phyloP scores from a whole-genome alignment of 2,329 filamentous ascomycete species.

The Cercospora beticola region DNA sequence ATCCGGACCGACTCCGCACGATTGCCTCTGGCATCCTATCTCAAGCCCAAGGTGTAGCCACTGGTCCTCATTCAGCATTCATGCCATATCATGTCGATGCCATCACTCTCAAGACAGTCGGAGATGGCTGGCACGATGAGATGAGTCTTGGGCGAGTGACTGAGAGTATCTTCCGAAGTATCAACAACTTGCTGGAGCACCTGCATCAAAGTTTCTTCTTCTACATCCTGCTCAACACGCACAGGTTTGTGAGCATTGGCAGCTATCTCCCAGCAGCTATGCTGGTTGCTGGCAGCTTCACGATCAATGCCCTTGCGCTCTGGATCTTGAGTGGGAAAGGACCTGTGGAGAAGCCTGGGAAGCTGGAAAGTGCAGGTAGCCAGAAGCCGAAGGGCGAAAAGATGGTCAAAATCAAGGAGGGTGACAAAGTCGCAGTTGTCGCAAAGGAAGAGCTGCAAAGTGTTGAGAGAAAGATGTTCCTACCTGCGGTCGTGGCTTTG shows the following conservation, averaged over 20 bases:
- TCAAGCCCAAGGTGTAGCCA: slow-evolving; percentile 84
- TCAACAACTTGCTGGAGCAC: slow-evolving; percentile 96
- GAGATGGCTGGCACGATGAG: slow-evolving; percentile 93
- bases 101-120: slow-evolving; percentile 85
- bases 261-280: slow-evolving; percentile 98
- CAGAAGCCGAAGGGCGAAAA: slow-evolving; percentile 38
- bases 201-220: slow-evolving; percentile 99
- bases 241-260: slow-evolving; percentile 95
- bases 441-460: slow-evolving; percentile 42
- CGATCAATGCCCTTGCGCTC: slow-evolving; percentile 89
- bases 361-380: slow-evolving; percentile 30
- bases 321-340: slow-evolving; percentile 79
- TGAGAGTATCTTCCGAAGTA: slow-evolving; percentile 84
- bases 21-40: slow-evolving; percentile 91
- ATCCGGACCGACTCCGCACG: slow-evolving; percentile 77
- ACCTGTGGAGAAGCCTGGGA: slow-evolving; percentile 34
- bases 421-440: slow-evolving; percentile 40
- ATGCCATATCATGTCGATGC: slow-evolving; percentile 98
- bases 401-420: slow-evolving; percentile 40
- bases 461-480: slow-evolving; percentile 65
- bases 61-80: slow-evolving; percentile 90
- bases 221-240: slow-evolving; percentile 87
- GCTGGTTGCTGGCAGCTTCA: slow-evolving; percentile 91
- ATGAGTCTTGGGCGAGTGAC: slow-evolving; percentile 90
- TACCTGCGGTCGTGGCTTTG: slow-evolving; percentile 72